Evolutionary conservation across 2,329 filamentous ascomycete species (phyloP).

Genomic region (Ophiostoma sp.): DNA sequence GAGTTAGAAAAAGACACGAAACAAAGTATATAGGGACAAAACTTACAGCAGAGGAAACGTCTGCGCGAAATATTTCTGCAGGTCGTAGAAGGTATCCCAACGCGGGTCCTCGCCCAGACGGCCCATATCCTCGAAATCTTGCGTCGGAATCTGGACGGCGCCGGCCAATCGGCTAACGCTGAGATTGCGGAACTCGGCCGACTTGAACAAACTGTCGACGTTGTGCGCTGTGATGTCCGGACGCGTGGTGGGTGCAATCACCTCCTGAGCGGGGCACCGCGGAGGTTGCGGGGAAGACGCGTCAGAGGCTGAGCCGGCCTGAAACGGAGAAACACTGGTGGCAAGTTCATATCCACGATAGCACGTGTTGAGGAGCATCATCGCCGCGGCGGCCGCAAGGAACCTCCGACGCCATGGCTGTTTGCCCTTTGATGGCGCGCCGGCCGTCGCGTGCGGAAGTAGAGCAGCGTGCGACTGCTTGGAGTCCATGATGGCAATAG

Average conservation of each 20-base stretch:
- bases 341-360: background rate
- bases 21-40: background rate
- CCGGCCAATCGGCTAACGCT: background rate
- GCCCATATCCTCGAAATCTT: conserved; percentile 1
- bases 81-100: background rate
- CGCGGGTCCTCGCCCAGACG: background rate
- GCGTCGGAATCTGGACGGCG: background rate
- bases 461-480: background rate
- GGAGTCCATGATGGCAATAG: background rate
- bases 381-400: background rate
- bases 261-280: background rate
- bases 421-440: background rate
- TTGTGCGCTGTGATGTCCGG: background rate
- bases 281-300: background rate
- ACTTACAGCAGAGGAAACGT: background rate
- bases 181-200: background rate
- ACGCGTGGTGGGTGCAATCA: background rate
- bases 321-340: background rate
- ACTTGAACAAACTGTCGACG: background rate
- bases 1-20: background rate
- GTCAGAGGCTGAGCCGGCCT: background rate
- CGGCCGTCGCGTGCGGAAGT: background rate
- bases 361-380: background rate
- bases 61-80: background rate
- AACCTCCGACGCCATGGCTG: background rate